phyloP scores from a whole-genome alignment of 495 filamentous ascomycete species.

The Xylaria nigripes region DNA sequence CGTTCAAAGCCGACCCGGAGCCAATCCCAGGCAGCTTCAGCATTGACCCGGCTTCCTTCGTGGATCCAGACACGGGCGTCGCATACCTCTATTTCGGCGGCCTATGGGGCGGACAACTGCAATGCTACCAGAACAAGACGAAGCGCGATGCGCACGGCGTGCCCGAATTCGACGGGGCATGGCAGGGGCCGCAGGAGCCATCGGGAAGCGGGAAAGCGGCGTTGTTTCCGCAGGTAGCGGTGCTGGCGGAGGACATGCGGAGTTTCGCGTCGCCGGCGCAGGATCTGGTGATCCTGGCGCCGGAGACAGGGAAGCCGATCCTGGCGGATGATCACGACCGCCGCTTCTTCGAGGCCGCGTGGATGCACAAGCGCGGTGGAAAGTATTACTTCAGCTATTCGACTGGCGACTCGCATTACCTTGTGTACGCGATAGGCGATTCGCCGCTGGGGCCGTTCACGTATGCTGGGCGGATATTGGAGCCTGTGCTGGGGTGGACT shows the following conservation, averaged over 20 bases:
- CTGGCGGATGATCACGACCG: conserved; percentile 58
- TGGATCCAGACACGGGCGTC: conserved; percentile 48
- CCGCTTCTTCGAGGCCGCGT: conserved; percentile 72
- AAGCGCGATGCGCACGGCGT: conserved; percentile 40
- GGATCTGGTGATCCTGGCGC: conserved; percentile 50
- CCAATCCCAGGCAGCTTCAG: conserved; percentile 52
- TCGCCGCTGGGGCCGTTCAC: conserved; percentile 61
- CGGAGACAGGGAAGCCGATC: conserved; percentile 49
- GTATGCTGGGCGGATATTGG: conserved; percentile 59
- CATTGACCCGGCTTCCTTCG: conserved; percentile 58
- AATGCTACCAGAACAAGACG: conserved; percentile 37
- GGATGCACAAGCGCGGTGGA: conserved; percentile 59
- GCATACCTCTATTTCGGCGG: conserved; percentile 60
- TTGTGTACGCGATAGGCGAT: conserved; percentile 55
- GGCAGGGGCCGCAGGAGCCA: conserved; percentile 48
- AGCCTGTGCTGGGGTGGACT: conserved; percentile 71
- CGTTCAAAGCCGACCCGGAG: conserved; percentile 49
- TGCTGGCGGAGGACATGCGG: conserved; percentile 54
- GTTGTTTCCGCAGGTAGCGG: conserved; percentile 53
- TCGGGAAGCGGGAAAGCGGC: conserved; percentile 40
- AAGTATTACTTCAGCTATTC: conserved; percentile 71
- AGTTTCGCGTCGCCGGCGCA: conserved; percentile 40
- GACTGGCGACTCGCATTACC: conserved; percentile 64
- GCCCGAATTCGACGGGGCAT: conserved; percentile 40
- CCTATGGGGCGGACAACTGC: conserved; percentile 65